Base-by-base conservation (phyloP, 805 yeast species). In the Sugiyamaella americana region DNA sequence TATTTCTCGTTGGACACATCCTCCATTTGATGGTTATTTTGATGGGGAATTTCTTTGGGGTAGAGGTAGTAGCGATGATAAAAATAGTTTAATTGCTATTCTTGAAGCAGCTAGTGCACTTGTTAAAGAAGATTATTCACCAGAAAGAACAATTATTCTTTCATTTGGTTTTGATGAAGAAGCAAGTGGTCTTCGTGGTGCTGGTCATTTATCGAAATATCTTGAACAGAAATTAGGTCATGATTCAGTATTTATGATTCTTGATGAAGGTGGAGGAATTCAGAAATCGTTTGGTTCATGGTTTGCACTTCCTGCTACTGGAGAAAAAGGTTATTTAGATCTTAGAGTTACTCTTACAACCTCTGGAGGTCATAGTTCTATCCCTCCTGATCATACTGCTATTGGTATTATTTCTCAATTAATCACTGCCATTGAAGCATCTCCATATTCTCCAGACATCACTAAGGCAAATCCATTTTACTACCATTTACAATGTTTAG, bases 111-210 rank as follows among this genome's bases (percentile, higher is more conserved):
- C 77, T n/a, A 87, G 82, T 57, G 62, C 67, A 42, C 62, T 83
- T 29, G 58, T 84, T 23, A 56, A 65, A 29, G 71, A 70, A 17
- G 80, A 72, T 1, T 83, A 71, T 64, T 47, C 59, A 37, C 86
- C 88, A n/a, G 62, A 71, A 44, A 76, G 95, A 63, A 73, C 86
- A 1, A 61, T 84, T 13, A 51, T 86, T 8, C 59, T 82, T 1
- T 79, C 85, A 0, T 78, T 81, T 58, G 95, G 95, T 1, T 83
- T 77, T 54, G 95, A 87, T 58, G 95, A 86, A 66, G 95, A 87
- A 60, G 73, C 76, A 34, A 70, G 76, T 32, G 94, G 94, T 3
- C 49, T 53, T 17, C 62, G 68, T 5, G 89, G 91, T 44, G 95
- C 94, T 4, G 53, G 59, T 1, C 46, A 63, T n/a, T 65, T 86